phyloP scores from a whole-genome alignment of 2,329 filamentous ascomycete genomes.

The Trichoderma oligosporum region DNA sequence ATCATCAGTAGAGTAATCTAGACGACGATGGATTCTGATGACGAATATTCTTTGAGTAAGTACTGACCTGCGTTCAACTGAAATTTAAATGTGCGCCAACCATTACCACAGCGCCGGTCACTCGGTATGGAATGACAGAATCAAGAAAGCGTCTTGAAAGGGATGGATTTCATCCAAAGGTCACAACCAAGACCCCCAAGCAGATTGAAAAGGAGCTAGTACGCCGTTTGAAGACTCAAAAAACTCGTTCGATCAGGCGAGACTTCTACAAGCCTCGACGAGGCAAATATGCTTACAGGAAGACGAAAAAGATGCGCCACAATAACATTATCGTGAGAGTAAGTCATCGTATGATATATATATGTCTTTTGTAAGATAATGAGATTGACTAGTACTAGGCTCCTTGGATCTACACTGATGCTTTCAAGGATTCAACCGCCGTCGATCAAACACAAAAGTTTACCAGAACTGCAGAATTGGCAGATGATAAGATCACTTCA shows the following conservation, averaged over 20 bases:
- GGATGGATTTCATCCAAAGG: slow-evolving; percentile 22
- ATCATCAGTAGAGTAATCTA: background rate
- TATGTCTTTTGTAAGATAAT: too few species aligned
- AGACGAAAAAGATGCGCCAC: background rate
- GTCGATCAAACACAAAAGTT: too few species aligned
- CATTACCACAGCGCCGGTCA: background rate
- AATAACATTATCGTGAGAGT: too few species aligned
- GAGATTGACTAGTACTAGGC: too few species aligned
- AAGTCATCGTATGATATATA: too few species aligned
- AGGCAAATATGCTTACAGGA: background rate
- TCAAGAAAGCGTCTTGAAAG: slow-evolving; percentile 19
- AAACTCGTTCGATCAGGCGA: background rate
- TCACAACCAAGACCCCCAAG: slow-evolving; percentile 17
- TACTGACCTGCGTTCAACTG: background rate
- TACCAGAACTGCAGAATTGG: too few species aligned
- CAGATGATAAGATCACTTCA: background rate
- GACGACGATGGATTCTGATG: background rate
- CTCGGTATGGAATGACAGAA: slow-evolving; percentile 20
- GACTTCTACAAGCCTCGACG: background rate
- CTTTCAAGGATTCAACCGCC: background rate
- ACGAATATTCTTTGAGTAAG: background rate
- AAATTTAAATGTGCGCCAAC: background rate
- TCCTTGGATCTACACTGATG: background rate
- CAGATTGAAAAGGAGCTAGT: slow-evolving; percentile 8
- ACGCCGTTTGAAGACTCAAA: background rate